Evolutionary conservation across 495 filamentous ascomycete species (phyloP).

Genomic region (Podospora australis): DNA sequence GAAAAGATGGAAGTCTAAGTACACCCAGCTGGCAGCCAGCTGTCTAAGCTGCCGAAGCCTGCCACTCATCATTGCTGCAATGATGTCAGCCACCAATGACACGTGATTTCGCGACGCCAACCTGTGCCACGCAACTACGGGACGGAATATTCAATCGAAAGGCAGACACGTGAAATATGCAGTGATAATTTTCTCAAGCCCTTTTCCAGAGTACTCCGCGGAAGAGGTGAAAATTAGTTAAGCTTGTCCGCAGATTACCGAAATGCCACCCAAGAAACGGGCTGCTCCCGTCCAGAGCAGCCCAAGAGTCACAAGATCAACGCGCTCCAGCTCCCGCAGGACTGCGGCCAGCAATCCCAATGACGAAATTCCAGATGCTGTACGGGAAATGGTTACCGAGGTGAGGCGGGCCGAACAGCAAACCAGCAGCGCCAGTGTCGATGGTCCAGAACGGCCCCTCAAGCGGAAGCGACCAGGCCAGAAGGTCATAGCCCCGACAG

Average conservation of each 20-base stretch:
- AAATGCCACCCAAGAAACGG: conserved; percentile 3
- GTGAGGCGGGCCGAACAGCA: not conserved
- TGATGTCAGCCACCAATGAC: too few species aligned
- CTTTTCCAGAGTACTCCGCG: not conserved
- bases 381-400: conserved; percentile 13
- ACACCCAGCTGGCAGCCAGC: too few species aligned
- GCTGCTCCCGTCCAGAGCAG: not conserved
- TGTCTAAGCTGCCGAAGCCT: too few species aligned
- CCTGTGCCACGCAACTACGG: not conserved
- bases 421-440: not conserved
- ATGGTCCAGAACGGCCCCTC: conserved; percentile 25
- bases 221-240: not conserved
- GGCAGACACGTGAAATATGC: not conserved
- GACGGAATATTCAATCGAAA: not conserved
- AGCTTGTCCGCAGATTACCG: not conserved
- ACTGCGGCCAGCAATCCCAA: not conserved
- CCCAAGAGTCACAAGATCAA: not conserved
- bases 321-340: not conserved
- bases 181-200: not conserved
- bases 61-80: too few species aligned
- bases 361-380: conserved; percentile 6
- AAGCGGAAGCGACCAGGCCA: conserved; percentile 40
- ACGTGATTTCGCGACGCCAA: not conserved
- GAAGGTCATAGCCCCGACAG: conserved; percentile 16
- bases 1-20: too few species aligned